phyloP scores from a whole-genome alignment of 768 basidiomycete genomes.

The Trametes meyenii region DNA sequence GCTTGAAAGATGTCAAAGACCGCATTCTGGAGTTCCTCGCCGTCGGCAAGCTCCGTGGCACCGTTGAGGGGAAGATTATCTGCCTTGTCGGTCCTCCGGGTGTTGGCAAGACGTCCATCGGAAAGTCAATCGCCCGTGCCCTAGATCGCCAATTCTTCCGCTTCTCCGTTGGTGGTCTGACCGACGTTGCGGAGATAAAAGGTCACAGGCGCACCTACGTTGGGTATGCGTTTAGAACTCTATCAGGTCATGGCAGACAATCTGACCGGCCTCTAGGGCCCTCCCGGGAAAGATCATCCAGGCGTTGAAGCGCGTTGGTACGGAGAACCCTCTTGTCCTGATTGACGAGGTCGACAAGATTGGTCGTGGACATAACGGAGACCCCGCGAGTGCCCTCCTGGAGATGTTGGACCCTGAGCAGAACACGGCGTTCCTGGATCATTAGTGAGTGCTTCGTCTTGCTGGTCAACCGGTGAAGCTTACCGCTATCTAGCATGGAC shows the following conservation, averaged over 20 bases:
- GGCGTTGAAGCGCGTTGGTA: slow-evolving; percentile 89
- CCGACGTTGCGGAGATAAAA: slow-evolving; percentile 99
- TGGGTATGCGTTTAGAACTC: slow-evolving; percentile 52
- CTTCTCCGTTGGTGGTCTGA: slow-evolving; percentile 94
- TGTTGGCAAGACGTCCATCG: slow-evolving; percentile 96
- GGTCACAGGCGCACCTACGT: slow-evolving; percentile 98
- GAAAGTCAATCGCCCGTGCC: slow-evolving; percentile 92
- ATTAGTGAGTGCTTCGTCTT: slow-evolving; percentile 67
- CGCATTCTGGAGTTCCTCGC: slow-evolving; percentile 96
- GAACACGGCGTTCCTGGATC: slow-evolving; percentile 92
- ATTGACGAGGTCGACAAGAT: slow-evolving; percentile 98
- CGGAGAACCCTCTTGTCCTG: slow-evolving; percentile 90
- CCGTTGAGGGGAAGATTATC: slow-evolving; percentile 96
- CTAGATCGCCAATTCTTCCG: slow-evolving; percentile 92
- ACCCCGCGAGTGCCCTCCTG: slow-evolving; percentile 86
- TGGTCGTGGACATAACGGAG: slow-evolving; percentile 87
- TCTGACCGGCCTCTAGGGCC: slow-evolving; percentile 49
- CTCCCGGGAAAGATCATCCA: slow-evolving; percentile 95
- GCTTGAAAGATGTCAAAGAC: slow-evolving; percentile 88
- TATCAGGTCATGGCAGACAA: background rate
- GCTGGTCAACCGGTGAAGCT: background rate
- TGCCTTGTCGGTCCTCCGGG: slow-evolving; percentile 96
- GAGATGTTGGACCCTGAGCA: slow-evolving; percentile 97
- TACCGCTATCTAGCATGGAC: slow-evolving; percentile 68
- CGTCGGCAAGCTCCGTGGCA: slow-evolving; percentile 92